Base-by-base conservation (phyloP, 106 monocot species). In the Iris macrosiphon region DNA sequence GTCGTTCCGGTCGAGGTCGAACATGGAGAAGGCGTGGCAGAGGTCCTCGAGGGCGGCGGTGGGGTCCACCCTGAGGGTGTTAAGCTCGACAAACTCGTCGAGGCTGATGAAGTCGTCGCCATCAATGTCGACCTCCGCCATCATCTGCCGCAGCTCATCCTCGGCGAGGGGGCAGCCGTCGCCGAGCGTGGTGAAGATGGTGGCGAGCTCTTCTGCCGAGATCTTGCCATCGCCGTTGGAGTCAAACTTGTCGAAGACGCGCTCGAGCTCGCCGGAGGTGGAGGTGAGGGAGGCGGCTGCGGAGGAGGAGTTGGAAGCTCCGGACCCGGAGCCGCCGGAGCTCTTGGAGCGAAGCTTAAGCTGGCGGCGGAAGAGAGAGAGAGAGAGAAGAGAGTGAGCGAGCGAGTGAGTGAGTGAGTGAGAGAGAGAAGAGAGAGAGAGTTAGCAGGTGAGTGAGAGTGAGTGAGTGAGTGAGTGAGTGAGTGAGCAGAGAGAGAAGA, bases 41-140 rank as follows among this genome's bases (percentile, higher is more conserved):
- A 76, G 69, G 37, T 70, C 69, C 70, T 73, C 68, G 39, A 55
- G 52, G 17, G 67, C 68, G 0, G 68, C 68, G 10, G 60, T 38
- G 40, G 51, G 31, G 9, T 35, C 73, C 6, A 45, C 60, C 14
- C 33, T 27, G 62, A 40, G 32, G 4, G 55, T 39, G 62, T 68
- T 75, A 48, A 75, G 68, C 24, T 68, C 75, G 16, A 54, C 55
- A 34, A 75, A 75, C 62, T 75, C 75, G 24, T 61, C 68, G 3
- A 75, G 54, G 40, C 67, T 67, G 67, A 75, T 62, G 74, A 74
- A 74, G 13, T 67, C 74, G 31, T 74, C 74, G 20, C 74, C 74
- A 31, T 74, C 74, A 9, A 49, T 42, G 55, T 75, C 75, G 13
- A 54, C 75, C 68, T 75, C 75, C 6, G 18, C 26, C 75, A 75